These are phyloP conservation scores for Raffaelea arxii DNA, from an alignment of 2,329 filamentous ascomycete species.

Conservation along the genomic window DNA sequence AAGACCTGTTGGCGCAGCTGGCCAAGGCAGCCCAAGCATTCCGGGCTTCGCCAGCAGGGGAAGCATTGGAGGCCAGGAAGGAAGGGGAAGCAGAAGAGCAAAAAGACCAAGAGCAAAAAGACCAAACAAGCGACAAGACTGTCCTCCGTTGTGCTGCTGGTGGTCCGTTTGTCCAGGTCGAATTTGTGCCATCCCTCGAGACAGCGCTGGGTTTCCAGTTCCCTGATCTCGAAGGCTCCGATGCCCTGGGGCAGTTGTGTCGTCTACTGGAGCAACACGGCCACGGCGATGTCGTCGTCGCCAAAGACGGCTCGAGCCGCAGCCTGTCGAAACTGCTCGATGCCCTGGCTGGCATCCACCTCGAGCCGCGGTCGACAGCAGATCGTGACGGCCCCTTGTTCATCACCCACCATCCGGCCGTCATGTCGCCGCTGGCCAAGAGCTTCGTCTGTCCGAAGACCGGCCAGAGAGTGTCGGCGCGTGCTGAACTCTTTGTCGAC, in stretches of 20 bases:
- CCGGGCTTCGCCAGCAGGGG: constrained; percentile 14
- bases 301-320: constrained; percentile 58
- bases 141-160: constrained; percentile 5
- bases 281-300: constrained; percentile 34
- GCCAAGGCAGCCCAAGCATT: constrained; percentile 31
- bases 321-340: constrained; percentile 63
- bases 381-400: constrained; percentile 64
- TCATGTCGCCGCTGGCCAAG: constrained; percentile 86
- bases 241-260: constrained; percentile 49
- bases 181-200: constrained; percentile 78
- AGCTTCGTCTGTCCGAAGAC: constrained; percentile 63
- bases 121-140: not conserved
- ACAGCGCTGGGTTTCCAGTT: constrained; percentile 52
- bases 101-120: not conserved
- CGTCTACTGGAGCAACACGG: constrained; percentile 48
- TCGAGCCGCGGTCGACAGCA: constrained; percentile 54
- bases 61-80: not conserved
- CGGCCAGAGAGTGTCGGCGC: constrained; percentile 65
- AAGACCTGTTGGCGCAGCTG: constrained; percentile 52
- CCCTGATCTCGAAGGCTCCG: constrained; percentile 47
- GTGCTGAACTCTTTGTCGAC: constrained; percentile 75
- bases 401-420: constrained; percentile 81
- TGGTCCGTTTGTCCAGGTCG: constrained; percentile 53
- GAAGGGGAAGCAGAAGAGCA: not conserved
- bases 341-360: constrained; percentile 61